Conservation (phyloP, 2,329 filamentous ascomycete genomes). For the Curvularia hawaiiensis region DNA sequence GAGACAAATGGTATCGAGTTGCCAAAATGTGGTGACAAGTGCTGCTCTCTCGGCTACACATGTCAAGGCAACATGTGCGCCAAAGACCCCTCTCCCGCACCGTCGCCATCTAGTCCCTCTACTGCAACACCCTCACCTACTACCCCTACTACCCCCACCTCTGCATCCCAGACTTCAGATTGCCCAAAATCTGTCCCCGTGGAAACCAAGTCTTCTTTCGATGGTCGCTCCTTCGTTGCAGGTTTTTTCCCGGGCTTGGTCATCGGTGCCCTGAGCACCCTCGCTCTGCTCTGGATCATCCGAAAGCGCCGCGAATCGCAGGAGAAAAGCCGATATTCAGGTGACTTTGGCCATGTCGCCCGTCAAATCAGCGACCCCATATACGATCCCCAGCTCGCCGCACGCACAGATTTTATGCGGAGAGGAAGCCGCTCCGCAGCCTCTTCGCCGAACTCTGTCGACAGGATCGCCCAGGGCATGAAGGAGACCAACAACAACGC, state of each 20-base stretch:
- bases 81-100: conserved; percentile 47
- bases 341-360: conserved; percentile 46
- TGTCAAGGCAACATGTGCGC: conserved; percentile 63
- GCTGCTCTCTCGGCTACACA: conserved; percentile 75
- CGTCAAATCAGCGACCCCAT: conserved; percentile 48
- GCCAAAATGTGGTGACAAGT: conserved; percentile 62
- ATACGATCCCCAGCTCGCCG: conserved; percentile 44
- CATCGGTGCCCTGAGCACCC: conserved; percentile 40
- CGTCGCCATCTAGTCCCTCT: conserved; percentile 27
- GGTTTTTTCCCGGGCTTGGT: conserved; percentile 47
- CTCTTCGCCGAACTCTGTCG: conserved; percentile 33
- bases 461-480: conserved; percentile 31
- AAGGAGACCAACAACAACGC: conserved; percentile 20
- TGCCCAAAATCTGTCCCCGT: conserved; percentile 24
- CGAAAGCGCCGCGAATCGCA: conserved; percentile 40
- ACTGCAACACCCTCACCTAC: conserved; percentile 35
- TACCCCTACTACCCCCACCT: conserved; percentile 33
- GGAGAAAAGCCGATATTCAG: conserved; percentile 41
- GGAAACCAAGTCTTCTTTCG: conserved; percentile 30
- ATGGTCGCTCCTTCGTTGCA: conserved; percentile 45
- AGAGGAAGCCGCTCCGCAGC: conserved; percentile 34
- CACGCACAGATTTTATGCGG: conserved; percentile 46
- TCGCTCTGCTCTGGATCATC: conserved; percentile 43
- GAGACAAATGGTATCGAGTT: conserved; percentile 61
- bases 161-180: conserved; percentile 38